These are phyloP conservation scores for Sesbania bispinosa DNA, from an alignment of 306 rosid genomes.

Conservation along the genomic window DNA sequence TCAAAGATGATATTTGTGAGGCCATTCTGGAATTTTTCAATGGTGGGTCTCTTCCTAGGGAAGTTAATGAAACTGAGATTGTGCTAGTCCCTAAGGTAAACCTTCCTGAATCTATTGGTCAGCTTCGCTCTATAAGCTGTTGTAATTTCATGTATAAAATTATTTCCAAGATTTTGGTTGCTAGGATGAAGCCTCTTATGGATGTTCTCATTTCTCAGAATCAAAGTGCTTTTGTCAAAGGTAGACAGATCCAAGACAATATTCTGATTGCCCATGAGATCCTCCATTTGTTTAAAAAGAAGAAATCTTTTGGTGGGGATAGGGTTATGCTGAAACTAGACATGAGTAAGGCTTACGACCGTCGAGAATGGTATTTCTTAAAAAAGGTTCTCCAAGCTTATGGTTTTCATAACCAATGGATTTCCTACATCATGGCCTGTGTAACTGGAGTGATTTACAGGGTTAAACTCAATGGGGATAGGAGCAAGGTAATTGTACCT, in stretches of 20 bases:
- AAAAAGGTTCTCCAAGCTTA: no score
- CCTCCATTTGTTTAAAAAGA: neutral
- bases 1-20: neutral
- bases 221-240: neutral
- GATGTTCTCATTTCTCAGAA: neutral
- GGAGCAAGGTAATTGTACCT: no score
- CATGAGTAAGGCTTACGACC: no score
- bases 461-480: no score
- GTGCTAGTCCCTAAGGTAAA: neutral
- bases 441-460: no score
- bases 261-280: neutral
- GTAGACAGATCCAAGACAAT: neutral
- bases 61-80: neutral
- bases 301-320: no score
- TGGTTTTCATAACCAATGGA: no score
- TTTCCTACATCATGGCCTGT: no score
- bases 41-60: neutral
- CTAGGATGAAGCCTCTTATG: neutral
- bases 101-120: neutral
- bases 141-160: no score
- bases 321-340: no score
- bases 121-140: neutral
- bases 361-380: no score
- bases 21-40: neutral
- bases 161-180: neutral